phyloP scores from a whole-genome alignment of 2,329 filamentous ascomycete genomes.

The Colletotrichum liaoningense region DNA sequence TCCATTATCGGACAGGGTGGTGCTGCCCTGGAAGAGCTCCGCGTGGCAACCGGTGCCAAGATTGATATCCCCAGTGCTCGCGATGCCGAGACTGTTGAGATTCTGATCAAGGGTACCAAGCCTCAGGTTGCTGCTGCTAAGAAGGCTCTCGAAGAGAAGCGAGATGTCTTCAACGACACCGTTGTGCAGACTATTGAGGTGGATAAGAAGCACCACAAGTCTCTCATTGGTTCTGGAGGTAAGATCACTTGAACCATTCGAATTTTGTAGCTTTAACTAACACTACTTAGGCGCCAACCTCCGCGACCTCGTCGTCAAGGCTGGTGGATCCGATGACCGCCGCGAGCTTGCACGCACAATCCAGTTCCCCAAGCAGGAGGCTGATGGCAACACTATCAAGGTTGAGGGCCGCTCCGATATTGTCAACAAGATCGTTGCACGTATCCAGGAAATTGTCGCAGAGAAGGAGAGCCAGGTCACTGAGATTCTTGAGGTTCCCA shows the following conservation, averaged over 20 bases:
- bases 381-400: constrained; percentile 84
- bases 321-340: constrained; percentile 89
- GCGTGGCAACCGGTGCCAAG: constrained; percentile 84
- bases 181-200: constrained; percentile 85
- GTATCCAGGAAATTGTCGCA: constrained; percentile 84
- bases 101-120: constrained; percentile 93
- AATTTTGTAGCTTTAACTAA: constrained; percentile 49
- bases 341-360: constrained; percentile 88
- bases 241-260: constrained; percentile 52
- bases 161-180: constrained; percentile 90
- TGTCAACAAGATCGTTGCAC: constrained; percentile 87
- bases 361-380: constrained; percentile 91
- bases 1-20: constrained; percentile 93
- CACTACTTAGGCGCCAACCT: constrained; percentile 78
- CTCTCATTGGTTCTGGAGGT: constrained; percentile 90
- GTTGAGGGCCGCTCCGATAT: constrained; percentile 86
- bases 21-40: constrained; percentile 89
- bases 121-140: constrained; percentile 90
- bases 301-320: constrained; percentile 85
- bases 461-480: constrained; percentile 86
- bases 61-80: constrained; percentile 90
- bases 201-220: constrained; percentile 93
- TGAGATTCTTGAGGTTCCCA: constrained; percentile 82
- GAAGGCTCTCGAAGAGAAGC: constrained; percentile 89
- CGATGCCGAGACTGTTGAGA: constrained; percentile 82